Base-by-base conservation (phyloP, 768 basidiomycete species). In the Pleurotus sapidus region DNA sequence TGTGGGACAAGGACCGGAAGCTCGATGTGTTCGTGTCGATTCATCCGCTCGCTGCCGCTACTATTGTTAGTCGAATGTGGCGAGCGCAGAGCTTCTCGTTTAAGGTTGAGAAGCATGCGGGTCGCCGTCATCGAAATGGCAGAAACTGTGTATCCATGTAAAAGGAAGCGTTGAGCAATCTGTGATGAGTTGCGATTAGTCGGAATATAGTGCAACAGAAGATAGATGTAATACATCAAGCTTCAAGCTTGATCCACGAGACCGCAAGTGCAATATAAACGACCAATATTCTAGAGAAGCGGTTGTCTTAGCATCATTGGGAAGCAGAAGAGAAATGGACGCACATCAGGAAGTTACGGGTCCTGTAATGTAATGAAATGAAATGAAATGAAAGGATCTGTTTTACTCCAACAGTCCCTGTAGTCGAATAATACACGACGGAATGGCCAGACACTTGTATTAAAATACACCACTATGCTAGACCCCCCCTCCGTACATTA, bases 61-160 rank as follows among this genome's bases (percentile, higher is more conserved):
- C n/a, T 23, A 17, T 17, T 37, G 49, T 17, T 37, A 37, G 34
- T 51, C 15, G 49, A 17, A 30, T 17, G 25, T 3, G 34, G 25
- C 6, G 14, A 14, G 9, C 49, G 49, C n/a, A 9, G 14, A 38
- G 49, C 49, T 51, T 51, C 49, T n/a, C 49, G 49, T n/a, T 51
- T 51, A 5, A 51, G 30, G 30, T 51, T 51, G n/a, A 51, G 27
- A 14, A 51, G 27, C 30, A 51, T 27, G 15, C 49, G 49, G 7
- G 49, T 51, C 5, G 49, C 49, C 23, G 49, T 51, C 49, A 51
- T 51, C 23, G 49, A 51, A 15, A 51, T 51, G 37, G 30, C 30
- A 3, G 49, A 51, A 15, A 51, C 49, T 5, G 49, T 30, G n/a
- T 51, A 51, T 39, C 49, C 49, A 14, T 17, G 27, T 3, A 51